A percentile compares a stretch with the other conserved stretches of the same genome.
These are phyloP conservation scores for Trametes coccinea DNA, from an alignment of 768 basidiomycete genomes.

Conservation along the genomic window DNA sequence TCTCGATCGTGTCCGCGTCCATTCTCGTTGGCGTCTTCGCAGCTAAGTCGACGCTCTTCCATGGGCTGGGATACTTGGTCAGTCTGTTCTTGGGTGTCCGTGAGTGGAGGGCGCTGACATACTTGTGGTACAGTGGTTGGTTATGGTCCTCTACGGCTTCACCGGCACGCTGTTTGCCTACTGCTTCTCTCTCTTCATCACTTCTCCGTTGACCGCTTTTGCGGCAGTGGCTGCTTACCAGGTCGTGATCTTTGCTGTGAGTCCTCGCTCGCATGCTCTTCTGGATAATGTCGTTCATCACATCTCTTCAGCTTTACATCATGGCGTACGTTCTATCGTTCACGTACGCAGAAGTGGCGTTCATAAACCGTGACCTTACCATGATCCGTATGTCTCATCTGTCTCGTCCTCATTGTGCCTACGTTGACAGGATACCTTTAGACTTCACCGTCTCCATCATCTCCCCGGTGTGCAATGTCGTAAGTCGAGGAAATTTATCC, in stretches of 20 bases:
- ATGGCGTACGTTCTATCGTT: slow-evolving; percentile 69
- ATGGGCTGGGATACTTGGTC: slow-evolving; percentile 63
- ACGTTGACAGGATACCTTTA: slow-evolving; percentile 14
- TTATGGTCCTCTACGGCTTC: slow-evolving; percentile 69
- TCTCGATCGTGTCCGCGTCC: slow-evolving; percentile 57
- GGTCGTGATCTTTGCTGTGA: slow-evolving; percentile 67
- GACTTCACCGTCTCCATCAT: slow-evolving; percentile 68
- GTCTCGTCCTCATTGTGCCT: too few species aligned
- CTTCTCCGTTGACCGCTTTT: slow-evolving; percentile 72
- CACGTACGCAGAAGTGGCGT: slow-evolving; percentile 67
- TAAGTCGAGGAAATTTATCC: too few species aligned
- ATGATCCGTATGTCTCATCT: slow-evolving; percentile 48
- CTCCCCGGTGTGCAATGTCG: slow-evolving; percentile 30
- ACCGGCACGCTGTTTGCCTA: slow-evolving; percentile 70
- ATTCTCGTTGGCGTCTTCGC: slow-evolving; percentile 66
- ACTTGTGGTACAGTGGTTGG: slow-evolving; percentile 54
- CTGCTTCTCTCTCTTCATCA: slow-evolving; percentile 56
- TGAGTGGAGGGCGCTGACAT: not conserved
- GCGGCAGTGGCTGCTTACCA: slow-evolving; percentile 73
- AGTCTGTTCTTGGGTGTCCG: not conserved
- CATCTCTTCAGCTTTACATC: slow-evolving; percentile 53
- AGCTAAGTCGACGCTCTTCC: slow-evolving; percentile 57
- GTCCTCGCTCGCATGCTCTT: slow-evolving; percentile 28
- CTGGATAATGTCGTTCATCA: not conserved
- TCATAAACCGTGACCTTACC: slow-evolving; percentile 54